These are phyloP conservation scores for Jaenimonas drosophilae DNA, from an alignment of 208 protist genomes.

Conservation along the genomic window DNA sequence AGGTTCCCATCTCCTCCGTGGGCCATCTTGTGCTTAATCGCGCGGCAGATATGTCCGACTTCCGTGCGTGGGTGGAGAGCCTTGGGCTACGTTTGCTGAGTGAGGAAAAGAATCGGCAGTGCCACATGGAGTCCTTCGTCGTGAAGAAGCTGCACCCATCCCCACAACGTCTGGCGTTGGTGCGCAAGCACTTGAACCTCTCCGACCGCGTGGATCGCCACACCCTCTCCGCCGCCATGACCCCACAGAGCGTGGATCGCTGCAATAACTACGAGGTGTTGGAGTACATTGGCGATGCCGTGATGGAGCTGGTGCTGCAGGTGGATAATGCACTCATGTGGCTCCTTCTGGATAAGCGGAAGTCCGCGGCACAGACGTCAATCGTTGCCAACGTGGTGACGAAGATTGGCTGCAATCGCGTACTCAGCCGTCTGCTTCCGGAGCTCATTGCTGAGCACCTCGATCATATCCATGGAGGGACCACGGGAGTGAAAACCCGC, in stretches of 20 bases:
- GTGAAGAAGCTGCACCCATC: too few relatives aligned
- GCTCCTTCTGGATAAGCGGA: conserved; percentile 7
- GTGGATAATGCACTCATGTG: conserved; percentile 20
- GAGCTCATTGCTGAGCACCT: conserved; percentile 14
- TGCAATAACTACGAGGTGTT: conserved; percentile 46
- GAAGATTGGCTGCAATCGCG: conserved; percentile 27
- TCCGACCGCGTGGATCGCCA: too few relatives aligned
- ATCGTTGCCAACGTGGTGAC: not conserved
- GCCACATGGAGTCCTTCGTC: too few relatives aligned
- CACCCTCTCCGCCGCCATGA: conserved; percentile 28
- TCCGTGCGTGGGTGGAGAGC: too few relatives aligned
- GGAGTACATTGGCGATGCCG: conserved; percentile 56
- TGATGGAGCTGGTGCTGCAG: conserved; percentile 54
- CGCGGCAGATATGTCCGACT: too few relatives aligned
- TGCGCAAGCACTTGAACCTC: too few relatives aligned
- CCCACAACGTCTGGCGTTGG: too few relatives aligned
- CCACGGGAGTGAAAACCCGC: conserved; percentile 20
- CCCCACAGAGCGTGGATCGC: conserved; percentile 37
- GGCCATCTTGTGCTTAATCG: too few relatives aligned
- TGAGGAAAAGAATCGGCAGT: too few relatives aligned
- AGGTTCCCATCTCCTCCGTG: too few relatives aligned
- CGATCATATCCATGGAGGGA: conserved; percentile 8
- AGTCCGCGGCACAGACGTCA: too few relatives aligned
- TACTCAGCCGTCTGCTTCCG: conserved; percentile 42
- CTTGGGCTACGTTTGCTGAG: too few relatives aligned